Conservation (phyloP, 805 yeast genomes). For the Starmera dryadoides region DNA sequence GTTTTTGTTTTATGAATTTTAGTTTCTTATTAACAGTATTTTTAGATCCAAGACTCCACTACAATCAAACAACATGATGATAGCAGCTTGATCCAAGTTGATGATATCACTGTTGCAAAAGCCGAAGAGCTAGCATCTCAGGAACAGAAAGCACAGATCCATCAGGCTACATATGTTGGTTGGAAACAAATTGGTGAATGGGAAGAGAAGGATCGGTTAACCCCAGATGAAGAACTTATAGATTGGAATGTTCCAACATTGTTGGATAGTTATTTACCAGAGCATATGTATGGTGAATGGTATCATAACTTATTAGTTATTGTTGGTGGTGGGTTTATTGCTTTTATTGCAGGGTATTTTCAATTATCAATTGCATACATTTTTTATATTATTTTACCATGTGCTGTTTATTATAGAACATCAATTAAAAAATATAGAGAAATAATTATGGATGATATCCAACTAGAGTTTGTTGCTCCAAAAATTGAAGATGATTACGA, state of each 20-base stretch:
- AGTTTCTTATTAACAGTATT: no score
- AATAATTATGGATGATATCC: conserved; percentile 67
- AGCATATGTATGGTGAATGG: conserved; percentile 88
- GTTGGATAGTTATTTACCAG: conserved; percentile 70
- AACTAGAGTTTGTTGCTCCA: conserved; percentile 79
- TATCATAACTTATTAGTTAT: conserved; percentile 76
- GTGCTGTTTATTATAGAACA: conserved; percentile 70
- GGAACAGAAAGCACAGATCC: conserved; percentile 37
- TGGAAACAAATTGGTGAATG: conserved; percentile 94
- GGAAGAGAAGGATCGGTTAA: conserved; percentile 61
- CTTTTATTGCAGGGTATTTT: conserved; percentile 76
- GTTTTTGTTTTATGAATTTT: no score
- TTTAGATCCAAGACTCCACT: no score
- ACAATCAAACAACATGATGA: no score
- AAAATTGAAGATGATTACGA: conserved; percentile 85
- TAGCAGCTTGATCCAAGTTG: no score
- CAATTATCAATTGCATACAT: conserved; percentile 75
- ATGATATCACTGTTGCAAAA: conserved; percentile 14
- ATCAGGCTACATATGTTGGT: conserved; percentile 70
- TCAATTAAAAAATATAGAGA: conserved; percentile 77
- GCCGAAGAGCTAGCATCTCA: conserved; percentile 20
- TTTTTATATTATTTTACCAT: conserved; percentile 57
- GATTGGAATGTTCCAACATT: conserved; percentile 70
- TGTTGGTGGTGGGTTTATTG: conserved; percentile 57
- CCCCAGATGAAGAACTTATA: conserved; percentile 58